Evolutionary conservation across 345 rosid genomes (phyloP), one percentile per base, ranked within the genome.

Genomic region (Corchorus olitorius): DNA sequence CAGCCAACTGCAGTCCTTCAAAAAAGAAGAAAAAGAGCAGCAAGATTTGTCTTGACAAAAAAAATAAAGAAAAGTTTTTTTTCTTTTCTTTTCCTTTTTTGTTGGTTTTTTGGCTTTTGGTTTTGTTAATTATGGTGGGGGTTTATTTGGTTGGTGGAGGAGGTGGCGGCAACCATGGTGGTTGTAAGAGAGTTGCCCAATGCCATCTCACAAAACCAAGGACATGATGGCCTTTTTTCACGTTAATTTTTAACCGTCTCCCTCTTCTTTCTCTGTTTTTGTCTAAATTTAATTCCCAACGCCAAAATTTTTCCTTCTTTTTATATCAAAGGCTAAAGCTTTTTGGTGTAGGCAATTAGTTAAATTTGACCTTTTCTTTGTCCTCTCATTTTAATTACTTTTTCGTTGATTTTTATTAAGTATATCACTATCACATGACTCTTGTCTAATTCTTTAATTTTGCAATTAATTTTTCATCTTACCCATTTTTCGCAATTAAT

Each of bases 1-100:
- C 61, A 35, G 20, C 68, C 70, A 49, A 74, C 61, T 50, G 33
- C 22, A 63, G 68, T 34, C 34, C 73, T 70, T 52, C 61, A 52
- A 70, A 63, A 61, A 13, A 74, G 63, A 54, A 34, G 8, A 4
- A 8, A 12, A 22, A 19, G 0, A 16, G 0, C 10, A 27, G 10
- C 5, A 37, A 17, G 5, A 5, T 6, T 35, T 41, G 39, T 60
- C 10, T 22, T 27, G 3, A 7, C 6, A 6, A 68, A 6, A 16
- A 46, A 67, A 45, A 59, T 22, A 11, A 20, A 14, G 16, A 16
- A 68, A 48, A 68, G 5, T 7, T 16, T 34, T 66, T 70, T 34
- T n/a, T 8, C 27, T 27, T 27, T 27, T 27, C 27, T 27, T 27
- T 27, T 27, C 27, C 27, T 27, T 27, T 27, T 27, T 27, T 27